A percentile compares a stretch with the other conserved stretches of the same genome.
Evolutionary conservation across 2,329 filamentous ascomycete genomes (phyloP).

Genomic region (Ophiostoma triangulosporum): DNA sequence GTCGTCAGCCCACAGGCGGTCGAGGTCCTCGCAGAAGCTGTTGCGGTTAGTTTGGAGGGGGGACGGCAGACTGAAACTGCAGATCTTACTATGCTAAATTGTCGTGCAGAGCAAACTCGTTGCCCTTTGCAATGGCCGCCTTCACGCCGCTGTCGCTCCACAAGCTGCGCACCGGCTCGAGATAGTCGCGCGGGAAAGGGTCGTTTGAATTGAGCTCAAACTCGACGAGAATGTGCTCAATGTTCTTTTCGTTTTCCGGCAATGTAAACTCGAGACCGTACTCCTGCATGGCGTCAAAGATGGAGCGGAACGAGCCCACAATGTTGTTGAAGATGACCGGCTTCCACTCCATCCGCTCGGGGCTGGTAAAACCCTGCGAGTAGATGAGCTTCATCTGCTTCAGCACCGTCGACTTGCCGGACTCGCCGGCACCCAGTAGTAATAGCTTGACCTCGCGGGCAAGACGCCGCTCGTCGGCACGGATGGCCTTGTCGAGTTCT

Average conservation of each 20-base stretch:
- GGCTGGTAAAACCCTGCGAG: constrained; percentile 76
- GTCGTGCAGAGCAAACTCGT: constrained; percentile 93
- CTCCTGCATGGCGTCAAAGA: constrained; percentile 83
- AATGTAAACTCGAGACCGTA: constrained; percentile 67
- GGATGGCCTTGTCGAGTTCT: constrained; percentile 77
- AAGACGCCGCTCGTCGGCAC: constrained; percentile 76
- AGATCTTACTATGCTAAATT: constrained; percentile 70
- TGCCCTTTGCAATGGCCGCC: constrained; percentile 79
- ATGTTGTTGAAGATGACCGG: constrained; percentile 94
- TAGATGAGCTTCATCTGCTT: constrained; percentile 99
- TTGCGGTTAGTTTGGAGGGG: not conserved
- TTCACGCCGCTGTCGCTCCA: constrained; percentile 80
- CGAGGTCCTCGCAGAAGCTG: constrained; percentile 73
- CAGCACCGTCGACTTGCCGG: constrained; percentile 88
- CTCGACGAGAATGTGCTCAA: constrained; percentile 63
- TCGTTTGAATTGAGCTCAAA: constrained; percentile 75
- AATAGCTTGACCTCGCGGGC: constrained; percentile 85
- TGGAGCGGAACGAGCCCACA: constrained; percentile 79
- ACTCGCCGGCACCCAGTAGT: constrained; percentile 80
- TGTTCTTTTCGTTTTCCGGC: constrained; percentile 68
- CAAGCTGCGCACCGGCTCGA: constrained; percentile 67
- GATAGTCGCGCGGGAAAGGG: constrained; percentile 61
- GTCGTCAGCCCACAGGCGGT: constrained; percentile 59
- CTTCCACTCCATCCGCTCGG: constrained; percentile 85
- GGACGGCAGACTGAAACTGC: constrained; percentile 22